These are phyloP conservation scores for Hanseniaspora hatyaiensis DNA, from an alignment of 805 yeast genomes.

Conservation along the genomic window DNA sequence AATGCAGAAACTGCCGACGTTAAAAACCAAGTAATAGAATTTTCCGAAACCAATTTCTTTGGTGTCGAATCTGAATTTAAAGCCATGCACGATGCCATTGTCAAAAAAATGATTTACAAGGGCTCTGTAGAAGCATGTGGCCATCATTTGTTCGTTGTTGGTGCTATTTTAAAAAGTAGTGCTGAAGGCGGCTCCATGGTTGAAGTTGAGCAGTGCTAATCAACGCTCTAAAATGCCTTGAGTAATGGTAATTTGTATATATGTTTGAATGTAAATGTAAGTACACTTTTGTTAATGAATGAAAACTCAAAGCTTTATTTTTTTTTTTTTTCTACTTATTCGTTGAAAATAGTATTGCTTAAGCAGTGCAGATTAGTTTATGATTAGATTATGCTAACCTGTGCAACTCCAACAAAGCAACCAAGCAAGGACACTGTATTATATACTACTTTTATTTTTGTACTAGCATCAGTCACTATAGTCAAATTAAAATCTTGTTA, in stretches of 20 bases:
- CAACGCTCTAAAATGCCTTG: too few species aligned
- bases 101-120: conserved; percentile 46
- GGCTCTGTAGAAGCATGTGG: conserved; percentile 69
- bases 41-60: conserved; percentile 36
- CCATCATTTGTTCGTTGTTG: conserved; percentile 87
- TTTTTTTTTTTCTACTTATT: too few species aligned
- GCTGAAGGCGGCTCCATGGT: conserved; percentile 41
- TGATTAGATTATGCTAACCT: too few species aligned
- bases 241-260: not conserved
- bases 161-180: conserved; percentile 70
- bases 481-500: not conserved
- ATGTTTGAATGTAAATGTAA: not conserved
- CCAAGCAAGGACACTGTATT: too few species aligned
- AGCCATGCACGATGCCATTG: conserved; percentile 52
- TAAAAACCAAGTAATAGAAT: conserved; percentile 28
- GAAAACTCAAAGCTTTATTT: not conserved
- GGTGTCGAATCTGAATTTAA: conserved; percentile 48
- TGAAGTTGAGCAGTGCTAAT: conserved; percentile 30
- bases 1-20: conserved; percentile 24
- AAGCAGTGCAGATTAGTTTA: too few species aligned
- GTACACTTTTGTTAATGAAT: not conserved
- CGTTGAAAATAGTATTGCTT: too few species aligned
- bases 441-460: too few species aligned
- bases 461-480: too few species aligned
- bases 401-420: too few species aligned